phyloP scores from a whole-genome alignment of 2,329 filamentous ascomycete species.

The Colletotrichum sp. region DNA sequence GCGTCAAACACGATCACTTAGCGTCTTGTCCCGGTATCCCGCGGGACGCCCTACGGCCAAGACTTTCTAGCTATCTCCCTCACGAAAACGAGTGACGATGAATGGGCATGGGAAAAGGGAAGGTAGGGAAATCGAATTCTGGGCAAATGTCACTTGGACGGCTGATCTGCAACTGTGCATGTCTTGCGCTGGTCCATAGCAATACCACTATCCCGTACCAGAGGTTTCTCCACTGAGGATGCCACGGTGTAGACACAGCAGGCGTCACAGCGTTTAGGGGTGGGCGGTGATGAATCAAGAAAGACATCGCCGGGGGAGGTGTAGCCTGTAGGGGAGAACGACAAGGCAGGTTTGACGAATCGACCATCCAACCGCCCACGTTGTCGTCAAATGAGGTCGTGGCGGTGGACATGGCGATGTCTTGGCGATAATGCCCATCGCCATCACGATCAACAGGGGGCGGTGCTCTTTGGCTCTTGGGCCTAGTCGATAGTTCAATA shows the following conservation, averaged over 20 bases:
- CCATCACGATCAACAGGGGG: background rate
- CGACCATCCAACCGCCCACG: background rate
- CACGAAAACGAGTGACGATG: background rate
- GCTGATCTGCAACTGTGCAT: constrained; percentile 6
- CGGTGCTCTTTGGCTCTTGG: background rate
- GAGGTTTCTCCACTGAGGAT: background rate
- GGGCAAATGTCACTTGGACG: background rate
- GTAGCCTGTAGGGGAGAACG: background rate
- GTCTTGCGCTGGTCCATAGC: background rate
- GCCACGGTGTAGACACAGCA: background rate
- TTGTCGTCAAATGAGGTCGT: background rate
- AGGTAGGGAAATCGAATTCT: background rate
- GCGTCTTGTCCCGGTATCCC: background rate
- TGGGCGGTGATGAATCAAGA: background rate
- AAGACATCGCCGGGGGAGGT: background rate
- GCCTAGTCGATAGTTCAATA: background rate
- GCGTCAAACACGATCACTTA: background rate
- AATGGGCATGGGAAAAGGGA: background rate
- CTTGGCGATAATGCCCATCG: background rate
- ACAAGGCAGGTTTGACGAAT: background rate
- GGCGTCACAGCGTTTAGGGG: background rate
- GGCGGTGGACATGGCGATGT: background rate
- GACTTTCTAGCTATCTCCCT: background rate
- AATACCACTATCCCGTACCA: background rate
- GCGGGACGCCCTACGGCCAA: background rate